Conservation (phyloP, 768 basidiomycete genomes). For the Tylopilus cervinicoccineus region DNA sequence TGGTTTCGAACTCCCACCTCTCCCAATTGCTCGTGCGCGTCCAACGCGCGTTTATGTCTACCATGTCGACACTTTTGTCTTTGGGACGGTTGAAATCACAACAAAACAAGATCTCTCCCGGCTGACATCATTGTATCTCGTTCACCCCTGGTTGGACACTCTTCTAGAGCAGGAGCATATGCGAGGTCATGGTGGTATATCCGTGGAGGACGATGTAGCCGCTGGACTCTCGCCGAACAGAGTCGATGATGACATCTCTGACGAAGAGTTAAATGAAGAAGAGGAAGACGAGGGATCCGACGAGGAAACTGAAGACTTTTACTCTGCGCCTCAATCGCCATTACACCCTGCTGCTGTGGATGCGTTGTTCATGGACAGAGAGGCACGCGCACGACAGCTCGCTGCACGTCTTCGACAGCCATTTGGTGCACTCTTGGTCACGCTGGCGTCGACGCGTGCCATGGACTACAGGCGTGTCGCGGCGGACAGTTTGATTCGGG, state of each 20-base stretch:
- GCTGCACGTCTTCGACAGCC: not conserved
- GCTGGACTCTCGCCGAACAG: not conserved
- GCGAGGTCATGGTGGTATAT: too few relatives aligned
- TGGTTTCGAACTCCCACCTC: not conserved
- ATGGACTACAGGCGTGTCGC: not conserved
- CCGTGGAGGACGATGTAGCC: too few relatives aligned
- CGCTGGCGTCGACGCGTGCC: not conserved
- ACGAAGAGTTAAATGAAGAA: too few relatives aligned
- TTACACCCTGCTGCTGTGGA: not conserved
- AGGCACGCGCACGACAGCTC: not conserved
- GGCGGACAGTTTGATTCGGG: not conserved
- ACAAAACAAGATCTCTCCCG: not conserved
- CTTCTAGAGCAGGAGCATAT: not conserved
- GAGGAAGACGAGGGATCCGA: too few relatives aligned
- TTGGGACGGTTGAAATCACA: not conserved
- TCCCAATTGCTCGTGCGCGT: not conserved
- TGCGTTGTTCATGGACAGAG: not conserved
- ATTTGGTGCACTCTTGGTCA: too few relatives aligned
- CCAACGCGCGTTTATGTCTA: not conserved
- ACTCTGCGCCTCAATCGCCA: not conserved
- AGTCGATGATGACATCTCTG: not conserved
- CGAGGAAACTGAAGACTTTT: too few relatives aligned
- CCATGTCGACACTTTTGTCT: not conserved
- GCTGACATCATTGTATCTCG: not conserved
- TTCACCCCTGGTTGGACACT: constrained; percentile 4